phyloP scores from a whole-genome alignment of 2,329 filamentous ascomycete genomes.

The Verticillium klebahnii region DNA sequence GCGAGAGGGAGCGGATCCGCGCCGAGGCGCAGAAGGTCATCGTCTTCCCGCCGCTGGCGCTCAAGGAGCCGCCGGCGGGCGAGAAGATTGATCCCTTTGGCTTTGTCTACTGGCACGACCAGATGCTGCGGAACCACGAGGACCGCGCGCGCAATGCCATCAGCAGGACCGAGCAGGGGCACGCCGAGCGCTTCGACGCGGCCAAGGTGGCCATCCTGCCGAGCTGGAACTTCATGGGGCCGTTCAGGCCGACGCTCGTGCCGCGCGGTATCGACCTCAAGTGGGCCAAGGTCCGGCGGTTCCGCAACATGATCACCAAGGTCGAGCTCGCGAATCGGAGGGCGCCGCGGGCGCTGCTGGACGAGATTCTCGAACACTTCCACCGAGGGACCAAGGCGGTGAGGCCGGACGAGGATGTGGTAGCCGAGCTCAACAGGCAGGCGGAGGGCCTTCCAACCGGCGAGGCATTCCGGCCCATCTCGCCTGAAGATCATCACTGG shows the following conservation, averaged over 20 bases:
- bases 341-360: constrained; percentile 23
- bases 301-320: constrained; percentile 14
- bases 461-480: background rate
- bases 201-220: constrained; percentile 16
- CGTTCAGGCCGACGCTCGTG: constrained; percentile 19
- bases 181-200: constrained; percentile 13
- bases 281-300: constrained; percentile 17
- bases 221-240: constrained; percentile 22
- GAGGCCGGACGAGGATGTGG: background rate
- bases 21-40: constrained; percentile 1
- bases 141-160: constrained; percentile 17
- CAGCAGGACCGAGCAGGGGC: constrained; percentile 13
- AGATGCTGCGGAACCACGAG: constrained; percentile 17
- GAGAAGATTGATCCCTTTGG: constrained; percentile 22
- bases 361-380: constrained; percentile 13
- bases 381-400: constrained; percentile 17
- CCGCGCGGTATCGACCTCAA: constrained; percentile 19
- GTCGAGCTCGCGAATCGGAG: constrained; percentile 16
- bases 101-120: constrained; percentile 22
- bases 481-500: constrained; percentile 8
- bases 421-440: constrained; percentile 4
- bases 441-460: background rate
- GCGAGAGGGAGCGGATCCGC: constrained; percentile 12
- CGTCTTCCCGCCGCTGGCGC: constrained; percentile 8
- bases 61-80: constrained; percentile 4